Evolutionary conservation across 164 flowering plant genomes (phyloP).

Genomic region (Stephania japonica): DNA sequence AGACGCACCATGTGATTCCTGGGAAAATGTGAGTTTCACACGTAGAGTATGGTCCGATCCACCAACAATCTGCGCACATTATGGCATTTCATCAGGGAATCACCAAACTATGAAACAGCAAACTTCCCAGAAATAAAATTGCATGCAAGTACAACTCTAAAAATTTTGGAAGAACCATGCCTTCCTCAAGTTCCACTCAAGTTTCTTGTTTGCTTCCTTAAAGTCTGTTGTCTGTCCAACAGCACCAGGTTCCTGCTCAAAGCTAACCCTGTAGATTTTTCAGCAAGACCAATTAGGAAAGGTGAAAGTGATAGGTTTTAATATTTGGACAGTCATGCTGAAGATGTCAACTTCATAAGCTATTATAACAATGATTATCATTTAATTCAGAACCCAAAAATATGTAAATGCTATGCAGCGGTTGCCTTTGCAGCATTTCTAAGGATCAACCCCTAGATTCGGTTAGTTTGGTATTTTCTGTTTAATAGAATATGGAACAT

Average conservation of each 20-base stretch:
- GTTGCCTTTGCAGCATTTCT: too few species aligned
- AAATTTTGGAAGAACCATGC: conserved; percentile 24
- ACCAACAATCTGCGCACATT: conserved; percentile 71
- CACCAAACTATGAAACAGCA: background rate
- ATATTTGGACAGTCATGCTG: background rate
- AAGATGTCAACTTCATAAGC: background rate
- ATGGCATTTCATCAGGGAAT: conserved; percentile 12
- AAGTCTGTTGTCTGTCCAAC: conserved; percentile 87
- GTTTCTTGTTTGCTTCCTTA: conserved; percentile 74
- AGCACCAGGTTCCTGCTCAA: conserved; percentile 87
- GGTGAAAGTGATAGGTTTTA: background rate
- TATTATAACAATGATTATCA: background rate
- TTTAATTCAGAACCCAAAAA: too few species aligned
- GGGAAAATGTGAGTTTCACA: conserved; percentile 85
- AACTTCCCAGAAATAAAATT: background rate
- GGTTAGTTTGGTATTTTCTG: too few species aligned
- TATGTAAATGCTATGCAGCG: too few species aligned
- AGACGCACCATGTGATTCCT: conserved; percentile 73
- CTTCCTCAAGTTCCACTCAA: conserved; percentile 94
- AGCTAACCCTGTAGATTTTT: conserved; percentile 58
- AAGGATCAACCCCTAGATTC: too few species aligned
- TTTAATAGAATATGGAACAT: too few species aligned
- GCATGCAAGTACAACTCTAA: background rate
- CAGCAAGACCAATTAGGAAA: background rate
- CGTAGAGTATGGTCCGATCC: conserved; percentile 86